A percentile compares a stretch with the other conserved stretches of the same genome.
Conservation (phyloP, 768 basidiomycete genomes). For the Chiua virens region DNA sequence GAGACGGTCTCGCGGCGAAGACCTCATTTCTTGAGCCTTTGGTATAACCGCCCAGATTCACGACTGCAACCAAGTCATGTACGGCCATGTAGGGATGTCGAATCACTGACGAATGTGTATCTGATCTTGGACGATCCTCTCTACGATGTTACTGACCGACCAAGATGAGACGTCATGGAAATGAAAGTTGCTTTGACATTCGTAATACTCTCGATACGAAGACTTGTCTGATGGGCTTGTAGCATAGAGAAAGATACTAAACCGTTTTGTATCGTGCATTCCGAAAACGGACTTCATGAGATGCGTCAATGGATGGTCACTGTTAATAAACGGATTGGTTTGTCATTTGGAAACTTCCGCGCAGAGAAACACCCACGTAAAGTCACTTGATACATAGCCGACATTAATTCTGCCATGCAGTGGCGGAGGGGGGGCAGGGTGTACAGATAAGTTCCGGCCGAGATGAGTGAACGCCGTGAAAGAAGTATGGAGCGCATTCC, state of each 20-base stretch:
- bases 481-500: conserved; percentile 47
- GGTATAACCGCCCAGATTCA: conserved; percentile 51
- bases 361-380: conserved; percentile 34
- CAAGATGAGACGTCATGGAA: conserved; percentile 45
- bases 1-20: conserved; percentile 49
- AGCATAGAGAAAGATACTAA: conserved; percentile 48
- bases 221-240: conserved; percentile 49
- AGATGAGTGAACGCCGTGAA: conserved; percentile 39
- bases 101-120: conserved; percentile 45
- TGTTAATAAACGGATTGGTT: conserved; percentile 12
- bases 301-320: conserved; percentile 52
- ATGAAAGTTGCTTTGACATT: conserved; percentile 34
- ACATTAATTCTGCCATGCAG: conserved; percentile 40
- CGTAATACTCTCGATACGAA: conserved; percentile 42
- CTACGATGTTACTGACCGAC: conserved; percentile 36
- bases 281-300: conserved; percentile 52
- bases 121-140: conserved; percentile 40
- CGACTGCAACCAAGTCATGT: conserved; percentile 28
- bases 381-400: conserved; percentile 50
- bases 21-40: conserved; percentile 53
- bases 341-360: neutral
- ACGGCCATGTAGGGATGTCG: neutral
- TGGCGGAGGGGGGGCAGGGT: conserved; percentile 45
- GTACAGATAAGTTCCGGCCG: conserved; percentile 26
- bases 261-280: conserved; percentile 39